Evolutionary conservation across 805 yeast genomes (phyloP), one percentile per base, ranked within the genome.

Genomic region (Priceomyces medius): DNA sequence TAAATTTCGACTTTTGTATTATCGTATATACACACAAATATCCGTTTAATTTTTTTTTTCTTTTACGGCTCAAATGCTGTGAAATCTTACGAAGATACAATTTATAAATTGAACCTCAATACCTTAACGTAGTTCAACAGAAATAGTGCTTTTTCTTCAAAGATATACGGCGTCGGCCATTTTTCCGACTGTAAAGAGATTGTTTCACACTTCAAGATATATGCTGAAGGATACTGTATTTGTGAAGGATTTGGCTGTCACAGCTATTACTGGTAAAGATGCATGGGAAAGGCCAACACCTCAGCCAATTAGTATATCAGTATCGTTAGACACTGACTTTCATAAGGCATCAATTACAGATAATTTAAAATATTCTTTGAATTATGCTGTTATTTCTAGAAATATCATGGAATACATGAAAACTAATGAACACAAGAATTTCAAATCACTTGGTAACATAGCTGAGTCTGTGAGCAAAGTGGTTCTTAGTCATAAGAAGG

Each of bases 331-430:
- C 24, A 85, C 96, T 0, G 80, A 81, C 52, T 84, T 90, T 53
- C 69, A 76, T 18, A 68, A 76, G 41, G 90, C 96, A n/a, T 80
- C 91, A n/a, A 63, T 65, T 9, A 78, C 82, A 0, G 98, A 91
- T 63, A 91, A 90, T 55, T 71, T 91, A 51, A 77, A 79, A 44
- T 80, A 85, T 54, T 85, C 97, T 4, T 76, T 91, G 48, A 91
- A 91, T 62, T 91, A 91, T 61, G 97, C 96, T 2, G 89, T 81
- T 3, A 74, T 91, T 3, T 79, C 91, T 3, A 71, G 88, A 38
- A 77, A 79, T 31, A 65, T 91, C n/a, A 59, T 76, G 29, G 68
- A 71, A 4, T 76, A 64, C 48, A 76, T 85, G 47, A 76, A 70
- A 31, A 39, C 57, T 4, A 60, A 71, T 45, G 64, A 63, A 18